Base-by-base conservation (phyloP, 2,329 filamentous ascomycete species). In the Fusarium buharicum region DNA sequence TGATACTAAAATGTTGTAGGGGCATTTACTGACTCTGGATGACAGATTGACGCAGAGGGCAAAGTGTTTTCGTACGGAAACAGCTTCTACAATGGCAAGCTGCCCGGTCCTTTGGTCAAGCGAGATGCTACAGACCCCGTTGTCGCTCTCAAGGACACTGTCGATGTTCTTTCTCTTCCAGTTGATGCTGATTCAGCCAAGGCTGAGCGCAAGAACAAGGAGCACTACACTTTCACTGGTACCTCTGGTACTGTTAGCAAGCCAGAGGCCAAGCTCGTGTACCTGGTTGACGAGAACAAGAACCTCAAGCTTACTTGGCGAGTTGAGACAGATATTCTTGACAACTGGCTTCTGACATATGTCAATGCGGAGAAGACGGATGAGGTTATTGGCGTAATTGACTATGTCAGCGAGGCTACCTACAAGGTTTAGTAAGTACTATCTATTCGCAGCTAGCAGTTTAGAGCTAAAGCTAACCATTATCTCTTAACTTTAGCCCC, bases 331-430 rank as follows among this genome's bases (percentile, higher is more conserved):
- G 83, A 87, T 53, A 72, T 85, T 36, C 56, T 77, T 9, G 78
- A 81, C 57, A 84, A 86, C 73, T 87, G 84, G 84, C 78, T 87
- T n/a, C 72, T 85, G 37, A 82, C 82, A 2, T 87, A 87, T 64
- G 79, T 86, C 28, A 81, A 86, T 47, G 82, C 83, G 5, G 70
- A 72, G 5, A 76, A 76, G 47, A 79, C 78, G 28, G 75, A 78
- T 17, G 72, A 81, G 41, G 67, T 87, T 9, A 75, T 83, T 44
- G 83, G 80, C 47, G 83, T 86, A 17, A 79, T 85, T 20, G 82
- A 87, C 73, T 87, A 85, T 56, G 81, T 84, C 40, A 76, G 81
- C 6, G 82, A 86, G 28, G 84, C 82, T 3, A 81, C 78, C 9
- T 83, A 85, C 68, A 70, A 82, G 62, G 85, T 87, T 50, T 87